phyloP scores from a whole-genome alignment of 768 basidiomycete genomes.

The Pulveroboletus sp. region DNA sequence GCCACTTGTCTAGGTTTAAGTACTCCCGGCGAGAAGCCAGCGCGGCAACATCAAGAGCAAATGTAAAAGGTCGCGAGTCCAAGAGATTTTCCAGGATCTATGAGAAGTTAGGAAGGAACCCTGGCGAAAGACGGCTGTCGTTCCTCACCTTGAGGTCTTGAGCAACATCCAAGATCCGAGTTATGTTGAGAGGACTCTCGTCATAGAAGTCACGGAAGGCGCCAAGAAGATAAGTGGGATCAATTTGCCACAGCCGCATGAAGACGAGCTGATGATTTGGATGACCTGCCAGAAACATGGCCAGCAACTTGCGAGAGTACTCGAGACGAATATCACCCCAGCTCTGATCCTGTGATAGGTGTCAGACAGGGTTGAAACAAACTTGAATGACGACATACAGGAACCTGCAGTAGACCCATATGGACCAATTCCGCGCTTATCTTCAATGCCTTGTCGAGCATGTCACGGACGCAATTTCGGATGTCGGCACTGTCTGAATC shows the following conservation, averaged over 20 bases:
- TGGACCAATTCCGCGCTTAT: slow-evolving; percentile 92
- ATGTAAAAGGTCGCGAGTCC: slow-evolving; percentile 82
- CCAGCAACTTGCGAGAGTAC: slow-evolving; percentile 78
- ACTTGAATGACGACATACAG: slow-evolving; percentile 49
- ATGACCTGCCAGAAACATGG: slow-evolving; percentile 88
- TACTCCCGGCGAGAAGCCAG: slow-evolving; percentile 91
- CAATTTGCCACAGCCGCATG: slow-evolving; percentile 92
- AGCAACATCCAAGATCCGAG: slow-evolving; percentile 90
- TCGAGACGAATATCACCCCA: slow-evolving; percentile 90
- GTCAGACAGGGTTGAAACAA: background rate
- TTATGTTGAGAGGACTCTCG: slow-evolving; percentile 89
- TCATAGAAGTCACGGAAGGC: slow-evolving; percentile 91
- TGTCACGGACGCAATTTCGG: slow-evolving; percentile 74
- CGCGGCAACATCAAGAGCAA: slow-evolving; percentile 92
- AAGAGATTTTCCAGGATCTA: slow-evolving; percentile 92
- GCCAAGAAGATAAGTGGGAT: slow-evolving; percentile 78
- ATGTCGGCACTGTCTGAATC: slow-evolving; percentile 70
- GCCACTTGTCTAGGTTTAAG: slow-evolving; percentile 95
- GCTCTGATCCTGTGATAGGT: slow-evolving; percentile 52
- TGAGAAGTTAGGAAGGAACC: slow-evolving; percentile 2
- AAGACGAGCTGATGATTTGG: slow-evolving; percentile 96
- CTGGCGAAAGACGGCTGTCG: background rate
- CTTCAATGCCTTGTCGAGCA: slow-evolving; percentile 91
- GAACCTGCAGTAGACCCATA: slow-evolving; percentile 87
- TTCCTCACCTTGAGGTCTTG: slow-evolving; percentile 82